Evolutionary conservation across 2,329 filamentous ascomycete species (phyloP), one percentile per base, ranked within the genome.

Genomic region (Proliferodiscus dingleyae): DNA sequence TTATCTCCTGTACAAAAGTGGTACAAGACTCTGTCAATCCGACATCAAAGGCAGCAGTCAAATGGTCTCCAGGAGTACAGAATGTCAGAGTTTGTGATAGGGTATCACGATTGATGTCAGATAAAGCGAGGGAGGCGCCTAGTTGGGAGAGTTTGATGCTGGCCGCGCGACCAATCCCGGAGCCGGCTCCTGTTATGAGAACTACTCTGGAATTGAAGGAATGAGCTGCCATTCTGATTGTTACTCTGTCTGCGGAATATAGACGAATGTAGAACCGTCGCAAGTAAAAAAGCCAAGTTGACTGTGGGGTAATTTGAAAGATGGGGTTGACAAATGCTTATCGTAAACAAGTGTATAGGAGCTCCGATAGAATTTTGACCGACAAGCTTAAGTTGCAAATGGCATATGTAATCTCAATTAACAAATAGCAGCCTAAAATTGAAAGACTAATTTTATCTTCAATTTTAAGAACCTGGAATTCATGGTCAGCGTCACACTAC

Each of bases 151-250:
- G 47, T 48, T 57, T 58, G 41, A 61, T 41, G 15, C 48, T 47
- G 8, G 63, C 59, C 18, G 56, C 56, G 22, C 54, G 46, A 6
- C 58, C 53, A 40, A 63, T 63, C 4, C 61, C 60, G 30, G 53
- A 56, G 15, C 53, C 59, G 7, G 59, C 60, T 3, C 59, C 61
- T 3, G 60, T 63, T 15, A 62, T 51, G 16, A 62, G 49, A 29
- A 61, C 53, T 2, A 55, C 41, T 49, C 60, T 61, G 23, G 46
- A 37, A 16, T 44, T 21, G 30, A 55, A 53, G 2, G 43, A n/a
- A n/a, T n/a, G 38, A 9, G 22, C 4, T 13, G 47, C 7, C 43
- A 45, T 46, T 28, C 22, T 28, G 26, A n/a, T n/a, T n/a, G n/a
- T n/a, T n/a, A n/a, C n/a, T n/a, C n/a, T n/a, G n/a, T n/a, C n/a